phyloP scores from a whole-genome alignment of 192 early-diverging fungal genomes.

The Backusella macrospora region DNA sequence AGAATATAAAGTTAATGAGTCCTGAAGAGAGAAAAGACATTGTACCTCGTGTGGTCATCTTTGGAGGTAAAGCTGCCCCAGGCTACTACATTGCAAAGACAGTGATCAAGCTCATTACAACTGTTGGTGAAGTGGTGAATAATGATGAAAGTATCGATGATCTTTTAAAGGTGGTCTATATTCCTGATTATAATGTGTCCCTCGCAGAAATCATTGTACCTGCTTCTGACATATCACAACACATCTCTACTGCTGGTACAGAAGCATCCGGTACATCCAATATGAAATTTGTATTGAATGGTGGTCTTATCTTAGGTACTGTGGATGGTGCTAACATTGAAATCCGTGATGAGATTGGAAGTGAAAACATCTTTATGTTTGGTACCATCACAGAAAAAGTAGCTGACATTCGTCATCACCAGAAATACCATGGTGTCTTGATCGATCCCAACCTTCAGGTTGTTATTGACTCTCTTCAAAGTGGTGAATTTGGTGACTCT shows the following conservation, averaged over 20 bases:
- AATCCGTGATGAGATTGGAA: slow-evolving; percentile 94
- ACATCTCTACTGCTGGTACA: slow-evolving; percentile 98
- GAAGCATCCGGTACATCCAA: slow-evolving; percentile 99
- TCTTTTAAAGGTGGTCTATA: slow-evolving; percentile 92
- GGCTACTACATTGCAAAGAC: slow-evolving; percentile 99
- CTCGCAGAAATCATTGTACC: slow-evolving; percentile 95
- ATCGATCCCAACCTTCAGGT: slow-evolving; percentile 81
- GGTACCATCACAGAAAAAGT: slow-evolving; percentile 89
- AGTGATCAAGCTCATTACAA: slow-evolving; percentile 98
- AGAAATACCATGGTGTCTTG: slow-evolving; percentile 76
- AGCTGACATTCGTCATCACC: slow-evolving; percentile 90
- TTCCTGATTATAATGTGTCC: slow-evolving; percentile 98
- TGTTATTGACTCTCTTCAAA: slow-evolving; percentile 81
- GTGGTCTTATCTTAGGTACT: slow-evolving; percentile 96
- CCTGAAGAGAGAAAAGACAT: slow-evolving; percentile 67
- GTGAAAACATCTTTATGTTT: slow-evolving; percentile 98
- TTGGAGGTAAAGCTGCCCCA: slow-evolving; percentile 95
- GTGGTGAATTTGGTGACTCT: slow-evolving; percentile 68
- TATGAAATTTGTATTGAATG: slow-evolving; percentile 99
- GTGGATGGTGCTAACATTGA: slow-evolving; percentile 99
- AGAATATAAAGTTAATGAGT: slow-evolving; percentile 78
- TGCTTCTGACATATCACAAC: slow-evolving; percentile 98
- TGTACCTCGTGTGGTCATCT: slow-evolving; percentile 88
- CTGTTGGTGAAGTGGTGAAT: slow-evolving; percentile 88
- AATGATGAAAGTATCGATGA: slow-evolving; percentile 82